Conservation (phyloP, 345 rosid species). For the Arabis alpina region DNA sequence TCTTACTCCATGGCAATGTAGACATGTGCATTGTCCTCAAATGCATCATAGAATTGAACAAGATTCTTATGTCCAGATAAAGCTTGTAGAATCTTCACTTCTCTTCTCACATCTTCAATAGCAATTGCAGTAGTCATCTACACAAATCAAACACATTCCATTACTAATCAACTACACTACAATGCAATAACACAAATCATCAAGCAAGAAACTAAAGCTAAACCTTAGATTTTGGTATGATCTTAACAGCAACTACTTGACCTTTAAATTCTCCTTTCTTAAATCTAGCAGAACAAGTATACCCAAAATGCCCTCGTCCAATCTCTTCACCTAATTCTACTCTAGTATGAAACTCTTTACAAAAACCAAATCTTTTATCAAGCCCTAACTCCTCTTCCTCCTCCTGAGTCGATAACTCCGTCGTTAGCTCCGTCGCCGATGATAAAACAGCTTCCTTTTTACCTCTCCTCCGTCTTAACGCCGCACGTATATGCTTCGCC, state of each 20-base stretch:
- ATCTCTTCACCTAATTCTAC: constrained; percentile 84
- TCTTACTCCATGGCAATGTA: constrained; percentile 96
- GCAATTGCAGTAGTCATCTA: constrained; percentile 99
- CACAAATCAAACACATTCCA: constrained; percentile 10
- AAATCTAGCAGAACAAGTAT: constrained; percentile 87
- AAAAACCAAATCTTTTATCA: constrained; percentile 93
- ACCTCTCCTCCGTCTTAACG: constrained; percentile 54
- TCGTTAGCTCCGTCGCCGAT: constrained; percentile 36
- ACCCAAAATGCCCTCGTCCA: constrained; percentile 98
- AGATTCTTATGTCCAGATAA: constrained; percentile 90
- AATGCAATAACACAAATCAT: constrained; percentile 4
- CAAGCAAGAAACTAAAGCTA: too few relatives aligned
- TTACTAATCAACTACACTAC: background rate
- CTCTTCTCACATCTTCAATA: constrained; percentile 96
- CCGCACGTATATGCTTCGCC: constrained; percentile 84
- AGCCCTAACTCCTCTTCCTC: constrained; percentile 54
- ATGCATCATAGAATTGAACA: constrained; percentile 84
- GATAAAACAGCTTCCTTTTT: constrained; percentile 40
- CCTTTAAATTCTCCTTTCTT: constrained; percentile 87
- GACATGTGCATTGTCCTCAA: constrained; percentile 83
- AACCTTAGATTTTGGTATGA: constrained; percentile 82
- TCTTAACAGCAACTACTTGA: constrained; percentile 85
- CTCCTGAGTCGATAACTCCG: constrained; percentile 48
- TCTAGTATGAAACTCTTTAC: constrained; percentile 66
- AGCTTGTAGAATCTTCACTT: constrained; percentile 85